phyloP scores from a whole-genome alignment of 1,139 yeast genomes.

The Candida dubliniensis region DNA sequence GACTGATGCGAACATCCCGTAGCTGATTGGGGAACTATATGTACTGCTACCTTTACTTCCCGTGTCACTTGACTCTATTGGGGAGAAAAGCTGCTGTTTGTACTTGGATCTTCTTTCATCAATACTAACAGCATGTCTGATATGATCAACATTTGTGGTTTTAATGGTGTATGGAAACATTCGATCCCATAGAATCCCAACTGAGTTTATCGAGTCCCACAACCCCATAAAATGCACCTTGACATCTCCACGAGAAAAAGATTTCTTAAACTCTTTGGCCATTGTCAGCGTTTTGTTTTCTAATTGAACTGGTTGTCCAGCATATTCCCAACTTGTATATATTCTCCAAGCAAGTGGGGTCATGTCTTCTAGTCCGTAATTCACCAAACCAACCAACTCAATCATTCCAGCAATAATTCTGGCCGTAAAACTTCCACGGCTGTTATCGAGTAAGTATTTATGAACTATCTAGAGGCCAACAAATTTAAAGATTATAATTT shows the following conservation, averaged over 20 bases:
- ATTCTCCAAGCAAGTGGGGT: constrained; percentile 61
- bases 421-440: constrained; percentile 67
- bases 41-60: constrained; percentile 1
- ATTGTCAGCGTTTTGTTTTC: constrained; percentile 40
- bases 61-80: constrained; percentile 15
- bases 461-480: neutral
- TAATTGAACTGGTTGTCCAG: constrained; percentile 53
- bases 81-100: constrained; percentile 54
- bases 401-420: constrained; percentile 64
- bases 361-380: constrained; percentile 53
- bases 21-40: neutral
- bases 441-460: constrained; percentile 17
- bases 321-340: constrained; percentile 60
- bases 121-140: constrained; percentile 63
- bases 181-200: constrained; percentile 56
- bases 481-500: neutral
- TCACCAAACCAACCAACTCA: constrained; percentile 57
- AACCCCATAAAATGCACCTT: constrained; percentile 58
- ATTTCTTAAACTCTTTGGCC: constrained; percentile 51
- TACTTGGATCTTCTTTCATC: constrained; percentile 66
- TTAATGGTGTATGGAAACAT: constrained; percentile 57
- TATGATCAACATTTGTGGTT: constrained; percentile 51
- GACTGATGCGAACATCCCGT: constrained; percentile 4
- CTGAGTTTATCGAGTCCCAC: constrained; percentile 67
- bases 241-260: constrained; percentile 48